Base-by-base conservation (phyloP, 2,329 filamentous ascomycete species). In the Fusarium acutatum region DNA sequence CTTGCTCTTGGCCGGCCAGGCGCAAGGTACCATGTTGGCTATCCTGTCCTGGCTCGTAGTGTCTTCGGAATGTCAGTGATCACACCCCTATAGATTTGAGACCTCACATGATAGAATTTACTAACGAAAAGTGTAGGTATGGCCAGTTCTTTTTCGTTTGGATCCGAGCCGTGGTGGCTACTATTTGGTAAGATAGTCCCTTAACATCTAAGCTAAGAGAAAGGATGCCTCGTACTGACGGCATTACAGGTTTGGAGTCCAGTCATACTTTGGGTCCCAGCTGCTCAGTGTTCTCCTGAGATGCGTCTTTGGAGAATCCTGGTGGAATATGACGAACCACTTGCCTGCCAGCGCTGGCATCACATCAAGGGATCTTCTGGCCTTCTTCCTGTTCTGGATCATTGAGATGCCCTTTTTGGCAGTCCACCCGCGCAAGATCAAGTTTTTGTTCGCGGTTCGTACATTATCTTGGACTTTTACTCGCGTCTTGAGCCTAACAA, bases 321-420 rank as follows among this genome's bases (percentile, higher is more conserved):
- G 80, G 77, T 72, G 74, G 10, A 75, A 79, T 38, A 79, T 80
- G 32, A 77, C 74, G 30, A 84, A 83, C 60, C 60, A 71, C 14
- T 69, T 84, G 17, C 77, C 80, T 3, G 75, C 61, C 5, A 75
- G 72, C 13, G 80, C 80, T 18, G 78, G 79, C 44, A 79, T 84
- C 46, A 81, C 80, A 0, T 80, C 81, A 2, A 78, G 78, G 56
- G 72, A 77, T 28, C 78, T 84, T n/a, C 67, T 83, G 5, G 76
- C 78, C 24, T 83, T 84, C 57, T 83, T 84, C 72, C 72, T 84
- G 49, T 79, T 80, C 50, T 84, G 83, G 83, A 52, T 83, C 12
- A 60, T 83, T 26, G 79, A 83, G 65, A 74, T 84, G 43, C 82
- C 83, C 5, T 49, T 49, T 13, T 32, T 49, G 46, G 46, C 15